A percentile compares a stretch with the other conserved stretches of the same genome.
Evolutionary conservation across 306 rosid species (phyloP).

Genomic region (Begonia loranthoides): DNA sequence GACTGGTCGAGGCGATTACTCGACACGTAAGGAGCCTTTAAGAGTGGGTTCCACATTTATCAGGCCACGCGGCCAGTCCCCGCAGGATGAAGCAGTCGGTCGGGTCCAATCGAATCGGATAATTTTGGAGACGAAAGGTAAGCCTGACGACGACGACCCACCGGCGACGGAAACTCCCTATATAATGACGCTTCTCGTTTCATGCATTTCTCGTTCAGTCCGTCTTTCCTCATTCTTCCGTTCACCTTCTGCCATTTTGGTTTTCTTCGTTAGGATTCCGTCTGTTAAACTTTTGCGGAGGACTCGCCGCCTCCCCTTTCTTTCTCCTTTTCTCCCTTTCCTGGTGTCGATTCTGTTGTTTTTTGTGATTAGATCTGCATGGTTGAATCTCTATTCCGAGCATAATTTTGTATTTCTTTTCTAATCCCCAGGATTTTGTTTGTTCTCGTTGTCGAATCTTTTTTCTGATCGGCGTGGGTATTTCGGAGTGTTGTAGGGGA

Average conservation of each 20-base stretch:
- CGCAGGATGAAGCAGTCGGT: conserved; percentile 22
- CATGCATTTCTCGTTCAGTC: conserved; percentile 66
- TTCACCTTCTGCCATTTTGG: neutral
- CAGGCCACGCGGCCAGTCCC: conserved; percentile 68
- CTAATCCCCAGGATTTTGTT: neutral
- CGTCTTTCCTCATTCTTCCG: neutral
- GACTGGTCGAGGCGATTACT: too few relatives aligned
- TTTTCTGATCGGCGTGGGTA: conserved; percentile 66
- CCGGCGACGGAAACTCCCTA: conserved; percentile 8
- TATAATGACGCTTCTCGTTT: conserved; percentile 25
- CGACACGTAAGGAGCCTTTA: too few relatives aligned
- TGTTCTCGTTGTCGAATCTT: neutral
- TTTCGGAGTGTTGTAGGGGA: conserved; percentile 24
- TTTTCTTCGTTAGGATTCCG: conserved; percentile 3
- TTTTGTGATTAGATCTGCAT: conserved; percentile 31
- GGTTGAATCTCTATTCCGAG: conserved; percentile 13
- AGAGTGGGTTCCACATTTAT: too few relatives aligned
- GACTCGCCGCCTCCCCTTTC: neutral
- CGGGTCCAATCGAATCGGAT: neutral
- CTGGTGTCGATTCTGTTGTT: neutral
- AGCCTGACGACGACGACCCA: neutral
- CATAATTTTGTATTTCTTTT: neutral
- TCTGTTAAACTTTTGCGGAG: too few relatives aligned
- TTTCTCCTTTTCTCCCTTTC: neutral
- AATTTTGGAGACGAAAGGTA: neutral